Evolutionary conservation across 2,329 filamentous ascomycete genomes (phyloP), one percentile per base, ranked within the genome.

Genomic region (Microdochium bolleyi): DNA sequence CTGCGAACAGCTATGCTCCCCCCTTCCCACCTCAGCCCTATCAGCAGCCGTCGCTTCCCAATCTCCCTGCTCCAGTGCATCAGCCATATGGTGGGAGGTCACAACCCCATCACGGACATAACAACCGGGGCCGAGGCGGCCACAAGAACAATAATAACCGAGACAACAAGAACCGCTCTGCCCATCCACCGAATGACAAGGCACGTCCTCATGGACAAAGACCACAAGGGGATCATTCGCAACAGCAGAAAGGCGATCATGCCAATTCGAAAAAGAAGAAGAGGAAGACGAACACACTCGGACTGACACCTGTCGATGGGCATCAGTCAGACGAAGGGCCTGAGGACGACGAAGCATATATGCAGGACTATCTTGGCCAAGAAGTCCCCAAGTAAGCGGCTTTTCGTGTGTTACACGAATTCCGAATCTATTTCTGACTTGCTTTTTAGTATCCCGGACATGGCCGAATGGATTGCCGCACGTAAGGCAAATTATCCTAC

Each of bases 401-500:
- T 30, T 53, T 37, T 21, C n/a, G 32, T 53, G 41, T 49, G 16
- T 11, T 10, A 24, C 46, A 1, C 13, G 46, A 4, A 22, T 7
- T 4, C 49, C 22, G 7, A 51, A 22, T n/a, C n/a, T n/a, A 27
- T 52, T 48, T 38, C 34, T 30, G 27, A 19, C 16, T 24, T 48
- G 9, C 25, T 56, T 44, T 21, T 24, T 52, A 83, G 78, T 53
- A 73, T 80, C 16, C 80, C 81, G 54, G 91, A 96, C 63, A 77
- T 96, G 52, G 79, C 83, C 24, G 81, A 83, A 7, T 97, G 90
- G 83, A 82, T 95, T 57, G 83, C 83, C 50, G 90, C 96, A 67
- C 83, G 92, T 54, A 87, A 79, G 64, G 86, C 83, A 58, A 85
- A 86, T 51, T 97, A 82, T 65, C 92, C 92, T 2, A 96, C 92